These are phyloP conservation scores for Kuraishia molischiana DNA, from an alignment of 805 yeast species.

Conservation along the genomic window DNA sequence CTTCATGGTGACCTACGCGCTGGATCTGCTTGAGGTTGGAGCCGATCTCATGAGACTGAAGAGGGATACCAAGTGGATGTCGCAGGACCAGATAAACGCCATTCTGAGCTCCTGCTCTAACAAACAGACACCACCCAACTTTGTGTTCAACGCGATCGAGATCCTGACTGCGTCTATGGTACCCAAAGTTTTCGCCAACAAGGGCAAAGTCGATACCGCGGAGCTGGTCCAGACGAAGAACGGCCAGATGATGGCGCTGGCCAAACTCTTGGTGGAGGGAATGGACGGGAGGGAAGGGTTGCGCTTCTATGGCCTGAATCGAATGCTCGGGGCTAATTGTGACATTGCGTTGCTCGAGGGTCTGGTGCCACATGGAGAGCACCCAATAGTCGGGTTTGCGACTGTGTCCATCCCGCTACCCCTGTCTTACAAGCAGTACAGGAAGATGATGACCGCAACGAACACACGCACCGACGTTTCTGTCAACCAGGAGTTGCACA, in stretches of 20 bases:
- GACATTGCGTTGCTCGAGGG: constrained; percentile 23
- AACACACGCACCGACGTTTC: not conserved
- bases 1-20: constrained; percentile 36
- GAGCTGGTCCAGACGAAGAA: constrained; percentile 4
- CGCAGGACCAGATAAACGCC: constrained; percentile 21
- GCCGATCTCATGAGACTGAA: constrained; percentile 14
- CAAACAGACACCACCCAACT: constrained; percentile 40
- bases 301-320: constrained; percentile 39
- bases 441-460: not conserved
- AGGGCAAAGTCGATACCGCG: constrained; percentile 6
- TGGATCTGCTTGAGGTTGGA: constrained; percentile 48
- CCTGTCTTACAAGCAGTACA: constrained; percentile 4
- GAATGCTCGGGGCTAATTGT: not conserved
- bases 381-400: not conserved
- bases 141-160: constrained; percentile 43
- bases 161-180: constrained; percentile 27
- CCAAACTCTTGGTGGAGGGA: constrained; percentile 25
- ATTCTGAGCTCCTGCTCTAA: constrained; percentile 31
- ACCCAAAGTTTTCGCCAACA: not conserved
- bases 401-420: not conserved
- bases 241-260: constrained; percentile 7
- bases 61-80: constrained; percentile 20
- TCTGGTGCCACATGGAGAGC: constrained; percentile 23
- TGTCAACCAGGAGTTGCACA: constrained; percentile 32
- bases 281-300: constrained; percentile 28